A percentile compares a stretch with the other conserved stretches of the same genome.
Evolutionary conservation across 2,329 filamentous ascomycete species (phyloP).

Genomic region (Escovopsis sp.): DNA sequence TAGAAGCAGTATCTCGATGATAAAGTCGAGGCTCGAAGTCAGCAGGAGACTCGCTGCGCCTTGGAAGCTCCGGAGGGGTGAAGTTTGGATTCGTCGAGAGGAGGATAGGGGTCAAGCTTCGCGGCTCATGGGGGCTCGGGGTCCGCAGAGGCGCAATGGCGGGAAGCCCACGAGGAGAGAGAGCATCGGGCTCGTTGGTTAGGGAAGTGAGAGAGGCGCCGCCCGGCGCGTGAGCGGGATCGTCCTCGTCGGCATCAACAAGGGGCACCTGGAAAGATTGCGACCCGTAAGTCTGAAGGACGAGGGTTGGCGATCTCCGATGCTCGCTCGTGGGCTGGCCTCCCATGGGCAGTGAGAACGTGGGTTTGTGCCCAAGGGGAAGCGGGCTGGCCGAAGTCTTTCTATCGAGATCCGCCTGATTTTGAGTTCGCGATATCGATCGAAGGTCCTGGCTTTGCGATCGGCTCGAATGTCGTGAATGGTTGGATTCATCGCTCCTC

Average conservation of each 20-base stretch:
- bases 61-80: constrained; percentile 26
- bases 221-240: not conserved
- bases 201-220: not conserved
- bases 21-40: constrained; percentile 23
- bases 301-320: too few species aligned
- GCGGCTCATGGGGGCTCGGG: constrained; percentile 14
- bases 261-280: too few species aligned
- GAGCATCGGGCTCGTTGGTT: not conserved
- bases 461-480: not conserved
- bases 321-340: not conserved
- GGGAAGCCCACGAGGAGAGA: constrained; percentile 10
- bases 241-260: constrained; percentile 1
- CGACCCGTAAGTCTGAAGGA: too few species aligned
- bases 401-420: too few species aligned
- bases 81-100: constrained; percentile 14
- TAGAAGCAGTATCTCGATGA: constrained; percentile 29
- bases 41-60: constrained; percentile 18
- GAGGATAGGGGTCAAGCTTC: not conserved
- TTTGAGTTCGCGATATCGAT: too few species aligned
- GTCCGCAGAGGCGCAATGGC: constrained; percentile 20
- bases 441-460: not conserved
- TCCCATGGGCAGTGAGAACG: not conserved
- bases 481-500: constrained; percentile 2
- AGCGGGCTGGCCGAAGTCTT: constrained; percentile 3
- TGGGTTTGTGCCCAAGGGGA: constrained; percentile 1